phyloP scores from a whole-genome alignment of 352 stramenopile genomes.

The Peronospora destructor region DNA sequence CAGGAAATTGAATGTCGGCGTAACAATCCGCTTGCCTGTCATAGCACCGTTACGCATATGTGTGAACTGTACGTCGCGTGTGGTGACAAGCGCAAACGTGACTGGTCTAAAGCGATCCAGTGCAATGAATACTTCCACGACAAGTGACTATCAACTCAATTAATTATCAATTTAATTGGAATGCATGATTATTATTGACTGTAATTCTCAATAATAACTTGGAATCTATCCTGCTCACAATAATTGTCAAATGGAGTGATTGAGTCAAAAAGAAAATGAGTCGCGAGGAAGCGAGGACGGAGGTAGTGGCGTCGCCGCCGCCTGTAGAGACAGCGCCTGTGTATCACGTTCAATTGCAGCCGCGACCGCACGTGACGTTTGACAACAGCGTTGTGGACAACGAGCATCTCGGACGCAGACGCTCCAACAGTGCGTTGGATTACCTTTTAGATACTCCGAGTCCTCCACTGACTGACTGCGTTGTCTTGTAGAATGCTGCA shows the following conservation, averaged over 20 bases:
- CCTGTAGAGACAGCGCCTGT: constrained; percentile 22
- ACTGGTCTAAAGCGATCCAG: constrained; percentile 71
- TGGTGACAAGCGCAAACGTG: constrained; percentile 65
- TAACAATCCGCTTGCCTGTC: constrained; percentile 70
- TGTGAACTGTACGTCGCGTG: constrained; percentile 80
- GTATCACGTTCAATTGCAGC: constrained; percentile 71
- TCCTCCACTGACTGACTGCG: not conserved
- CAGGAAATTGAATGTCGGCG: constrained; percentile 83
- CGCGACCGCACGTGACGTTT: constrained; percentile 80
- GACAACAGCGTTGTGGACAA: constrained; percentile 89
- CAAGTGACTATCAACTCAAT: constrained; percentile 5
- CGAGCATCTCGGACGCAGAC: constrained; percentile 87
- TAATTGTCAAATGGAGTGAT: not conserved
- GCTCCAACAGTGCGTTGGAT: constrained; percentile 79
- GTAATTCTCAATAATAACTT: too few relatives aligned
- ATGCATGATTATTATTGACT: too few relatives aligned
- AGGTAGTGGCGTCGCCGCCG: constrained; percentile 20
- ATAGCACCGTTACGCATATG: constrained; percentile 79
- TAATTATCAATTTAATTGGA: too few relatives aligned
- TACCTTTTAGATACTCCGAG: not conserved
- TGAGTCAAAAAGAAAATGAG: constrained; percentile 23
- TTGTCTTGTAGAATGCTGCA: constrained; percentile 76
- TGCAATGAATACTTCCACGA: constrained; percentile 57
- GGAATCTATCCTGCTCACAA: too few relatives aligned
- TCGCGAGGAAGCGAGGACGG: constrained; percentile 28